A percentile compares a stretch with the other conserved stretches of the same genome.
phyloP scores from a whole-genome alignment of 2,329 filamentous ascomycete species.

The Aspergillus sp. region DNA sequence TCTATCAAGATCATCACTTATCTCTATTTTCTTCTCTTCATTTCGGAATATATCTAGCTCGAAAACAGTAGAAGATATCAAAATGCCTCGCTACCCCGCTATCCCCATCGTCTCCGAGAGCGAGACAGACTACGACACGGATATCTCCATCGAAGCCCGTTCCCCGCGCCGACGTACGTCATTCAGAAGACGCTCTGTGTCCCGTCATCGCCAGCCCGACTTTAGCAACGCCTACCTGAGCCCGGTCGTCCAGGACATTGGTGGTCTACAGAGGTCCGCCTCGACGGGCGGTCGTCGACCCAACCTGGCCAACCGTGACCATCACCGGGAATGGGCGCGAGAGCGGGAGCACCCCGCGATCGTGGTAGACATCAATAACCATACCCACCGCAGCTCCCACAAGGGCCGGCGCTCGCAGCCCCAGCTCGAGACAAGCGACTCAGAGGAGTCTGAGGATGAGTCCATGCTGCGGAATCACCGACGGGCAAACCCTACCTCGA shows the following conservation, averaged over 20 bases:
- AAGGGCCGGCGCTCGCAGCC: conserved; percentile 18
- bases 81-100: conserved; percentile 2
- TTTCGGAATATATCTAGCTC: not conserved
- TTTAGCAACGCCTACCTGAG: conserved; percentile 18
- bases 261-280: conserved; percentile 25
- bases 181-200: conserved; percentile 25
- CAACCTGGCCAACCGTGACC: conserved; percentile 10
- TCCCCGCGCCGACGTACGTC: conserved; percentile 14
- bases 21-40: conserved; percentile 2
- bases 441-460: conserved; percentile 15
- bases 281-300: conserved; percentile 29
- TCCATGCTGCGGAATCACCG: conserved; percentile 10
- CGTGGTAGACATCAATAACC: conserved; percentile 31
- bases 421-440: conserved; percentile 2
- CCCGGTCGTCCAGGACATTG: conserved; percentile 18
- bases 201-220: conserved; percentile 24
- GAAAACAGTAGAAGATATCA: not conserved
- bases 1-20: conserved; percentile 1
- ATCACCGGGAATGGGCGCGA: not conserved
- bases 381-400: conserved; percentile 21
- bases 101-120: conserved; percentile 16
- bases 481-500: conserved; percentile 15
- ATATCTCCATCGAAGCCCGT: conserved; percentile 23
- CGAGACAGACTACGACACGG: conserved; percentile 29
- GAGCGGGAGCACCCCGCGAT: conserved; percentile 17